These are phyloP conservation scores for Pelargonium fulgidum DNA, from an alignment of 441 rosid species.

Conservation along the genomic window DNA sequence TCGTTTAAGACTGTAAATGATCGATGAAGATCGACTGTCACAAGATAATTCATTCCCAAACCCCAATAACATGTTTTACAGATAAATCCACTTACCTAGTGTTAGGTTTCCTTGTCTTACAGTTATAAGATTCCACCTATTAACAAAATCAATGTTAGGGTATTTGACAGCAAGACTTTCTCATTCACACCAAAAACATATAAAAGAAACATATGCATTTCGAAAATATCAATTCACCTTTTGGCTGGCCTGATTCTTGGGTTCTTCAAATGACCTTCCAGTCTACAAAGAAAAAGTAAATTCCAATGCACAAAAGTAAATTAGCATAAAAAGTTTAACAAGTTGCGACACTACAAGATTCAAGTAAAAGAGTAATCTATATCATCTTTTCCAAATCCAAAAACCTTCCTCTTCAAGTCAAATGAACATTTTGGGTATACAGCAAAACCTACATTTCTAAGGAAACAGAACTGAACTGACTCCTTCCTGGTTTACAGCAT, in stretches of 20 bases:
- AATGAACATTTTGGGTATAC: background rate
- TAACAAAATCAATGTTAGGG: background rate
- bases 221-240: background rate
- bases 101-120: background rate
- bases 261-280: background rate
- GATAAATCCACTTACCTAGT: slow-evolving; percentile 3
- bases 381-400: slow-evolving; percentile 4
- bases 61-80: background rate
- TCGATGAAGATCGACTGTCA: too few relatives aligned
- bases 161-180: too few relatives aligned
- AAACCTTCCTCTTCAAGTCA: background rate
- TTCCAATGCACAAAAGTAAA: background rate
- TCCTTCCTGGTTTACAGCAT: background rate
- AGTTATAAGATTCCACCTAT: background rate
- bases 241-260: background rate
- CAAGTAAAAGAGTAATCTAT: background rate
- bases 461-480: background rate
- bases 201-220: too few relatives aligned
- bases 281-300: background rate
- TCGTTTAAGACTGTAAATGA: background rate
- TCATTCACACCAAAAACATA: too few relatives aligned
- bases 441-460: background rate
- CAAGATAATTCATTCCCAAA: background rate
- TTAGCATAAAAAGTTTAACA: background rate
- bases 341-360: background rate